Base-by-base conservation (phyloP, 345 rosid species). In the Boechera retrofracta region DNA sequence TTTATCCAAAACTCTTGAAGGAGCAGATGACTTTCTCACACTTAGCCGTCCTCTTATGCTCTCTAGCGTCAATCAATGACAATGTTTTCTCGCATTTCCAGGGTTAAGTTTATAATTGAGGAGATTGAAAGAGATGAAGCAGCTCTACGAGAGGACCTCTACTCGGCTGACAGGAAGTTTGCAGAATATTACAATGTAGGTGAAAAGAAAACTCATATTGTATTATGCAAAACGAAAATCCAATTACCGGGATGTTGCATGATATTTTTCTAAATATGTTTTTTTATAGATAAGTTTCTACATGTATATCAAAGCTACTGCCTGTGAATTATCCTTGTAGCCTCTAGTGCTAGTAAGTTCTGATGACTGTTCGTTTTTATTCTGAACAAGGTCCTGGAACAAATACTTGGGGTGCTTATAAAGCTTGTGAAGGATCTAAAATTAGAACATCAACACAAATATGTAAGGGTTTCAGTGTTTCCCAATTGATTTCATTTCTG, bases 341-440 rank as follows among this genome's bases (percentile, higher is more conserved):
- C 36, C 33, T 6, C 15, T 52, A 52, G 10, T 59, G 38, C 11
- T 62, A 55, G 26, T 65, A 74, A 63, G 16, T 55, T 49, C 26
- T 64, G 13, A 78, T 63, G 39, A 31, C 31, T 69, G 12, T 56
- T 47, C 18, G 5, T 51, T n/a, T 62, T 10, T 45, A 35, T 38
- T 77, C 66, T 73, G 66, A 79, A 74, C 28, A 67, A 95, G 99
- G 97, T 91, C 81, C 84, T 95, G 57, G 99, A 95, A 85, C 97
- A 92, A 88, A 89, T 95, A 79, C 91, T 95, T 3, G 97, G 94
- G 60, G 94, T 92, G 67, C 98, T 92, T 49, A 92, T 95, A 81
- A 92, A 91, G 88, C 94, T 95, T 80, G 98, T 95, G 69, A 92
- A 92, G 82, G 99, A 95, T 85, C 84, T 95, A 84, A 95, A 95